These are phyloP conservation scores for Sistotremastrum suecicum DNA, from an alignment of 768 basidiomycete species.

Conservation along the genomic window DNA sequence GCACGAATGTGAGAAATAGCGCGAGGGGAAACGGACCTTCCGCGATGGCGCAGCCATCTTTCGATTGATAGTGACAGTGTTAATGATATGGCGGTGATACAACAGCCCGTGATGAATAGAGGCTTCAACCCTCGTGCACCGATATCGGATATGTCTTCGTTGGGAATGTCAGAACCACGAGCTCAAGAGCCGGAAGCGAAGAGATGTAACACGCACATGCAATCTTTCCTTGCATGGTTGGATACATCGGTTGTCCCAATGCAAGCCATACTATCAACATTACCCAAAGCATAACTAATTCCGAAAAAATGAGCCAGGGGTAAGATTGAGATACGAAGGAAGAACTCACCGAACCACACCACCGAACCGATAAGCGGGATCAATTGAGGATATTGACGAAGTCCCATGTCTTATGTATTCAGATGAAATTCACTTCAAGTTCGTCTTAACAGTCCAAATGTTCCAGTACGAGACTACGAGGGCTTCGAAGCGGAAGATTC, in stretches of 20 bases:
- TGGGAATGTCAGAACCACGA: slow-evolving; percentile 22
- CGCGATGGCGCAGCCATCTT: slow-evolving; percentile 49
- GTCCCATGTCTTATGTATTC: too few relatives aligned
- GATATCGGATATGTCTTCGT: slow-evolving; percentile 69
- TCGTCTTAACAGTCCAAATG: too few relatives aligned
- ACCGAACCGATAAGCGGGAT: slow-evolving; percentile 45
- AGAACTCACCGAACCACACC: slow-evolving; percentile 48
- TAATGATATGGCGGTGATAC: slow-evolving; percentile 49
- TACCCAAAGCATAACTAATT: background rate
- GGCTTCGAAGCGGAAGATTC: too few relatives aligned
- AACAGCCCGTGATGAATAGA: slow-evolving; percentile 53
- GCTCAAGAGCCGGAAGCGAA: slow-evolving; percentile 11
- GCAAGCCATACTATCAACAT: slow-evolving; percentile 24
- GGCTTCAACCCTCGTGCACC: slow-evolving; percentile 66
- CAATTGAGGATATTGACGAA: slow-evolving; percentile 15
- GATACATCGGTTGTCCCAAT: slow-evolving; percentile 56
- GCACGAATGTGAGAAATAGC: background rate
- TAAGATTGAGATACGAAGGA: background rate
- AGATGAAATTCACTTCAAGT: too few relatives aligned
- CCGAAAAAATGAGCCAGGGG: background rate
- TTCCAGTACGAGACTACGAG: too few relatives aligned
- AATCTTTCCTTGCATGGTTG: slow-evolving; percentile 58
- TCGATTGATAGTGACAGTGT: slow-evolving; percentile 46
- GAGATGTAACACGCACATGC: slow-evolving; percentile 28
- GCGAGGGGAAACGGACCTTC: slow-evolving; percentile 26